phyloP scores from a whole-genome alignment of 2,329 filamentous ascomycete genomes.

The Daldinia sp. region DNA sequence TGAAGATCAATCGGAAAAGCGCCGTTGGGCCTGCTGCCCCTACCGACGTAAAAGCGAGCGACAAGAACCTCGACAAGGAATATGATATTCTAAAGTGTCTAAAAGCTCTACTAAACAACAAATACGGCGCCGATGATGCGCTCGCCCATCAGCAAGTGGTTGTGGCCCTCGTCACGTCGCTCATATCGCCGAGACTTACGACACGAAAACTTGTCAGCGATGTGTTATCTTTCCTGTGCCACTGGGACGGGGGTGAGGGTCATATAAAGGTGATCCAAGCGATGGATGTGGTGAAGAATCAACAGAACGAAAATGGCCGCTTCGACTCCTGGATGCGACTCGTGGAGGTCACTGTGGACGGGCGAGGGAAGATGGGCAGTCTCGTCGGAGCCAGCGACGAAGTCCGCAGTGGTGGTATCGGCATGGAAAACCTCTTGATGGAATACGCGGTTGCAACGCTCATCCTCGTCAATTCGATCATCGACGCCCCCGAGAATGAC shows the following conservation, averaged over 20 bases:
- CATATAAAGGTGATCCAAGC: slow-evolving; percentile 95
- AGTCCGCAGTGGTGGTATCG: slow-evolving; percentile 93
- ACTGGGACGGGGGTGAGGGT: slow-evolving; percentile 88
- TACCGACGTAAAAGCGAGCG: slow-evolving; percentile 66
- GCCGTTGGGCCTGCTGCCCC: slow-evolving; percentile 77
- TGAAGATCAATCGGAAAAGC: slow-evolving; percentile 92
- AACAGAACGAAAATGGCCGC: slow-evolving; percentile 90
- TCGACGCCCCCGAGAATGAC: slow-evolving; percentile 90
- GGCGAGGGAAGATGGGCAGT: slow-evolving; percentile 98
- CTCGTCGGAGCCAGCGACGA: slow-evolving; percentile 97
- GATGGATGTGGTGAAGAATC: slow-evolving; percentile 88
- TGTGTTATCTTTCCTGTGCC: slow-evolving; percentile 94
- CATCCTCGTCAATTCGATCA: slow-evolving; percentile 95
- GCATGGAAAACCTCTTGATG: slow-evolving; percentile 99
- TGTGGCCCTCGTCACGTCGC: slow-evolving; percentile 84
- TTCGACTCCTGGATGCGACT: slow-evolving; percentile 99
- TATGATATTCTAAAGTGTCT: slow-evolving; percentile 98
- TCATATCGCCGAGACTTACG: slow-evolving; percentile 89
- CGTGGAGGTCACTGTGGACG: slow-evolving; percentile 96
- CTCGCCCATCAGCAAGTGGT: slow-evolving; percentile 90
- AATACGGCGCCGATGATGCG: slow-evolving; percentile 97
- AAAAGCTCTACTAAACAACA: slow-evolving; percentile 99
- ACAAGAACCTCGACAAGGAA: slow-evolving; percentile 88
- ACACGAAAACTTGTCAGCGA: slow-evolving; percentile 96
- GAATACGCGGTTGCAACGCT: slow-evolving; percentile 97